Conservation (phyloP, 805 yeast genomes). For the Debaryomyces castellii region DNA sequence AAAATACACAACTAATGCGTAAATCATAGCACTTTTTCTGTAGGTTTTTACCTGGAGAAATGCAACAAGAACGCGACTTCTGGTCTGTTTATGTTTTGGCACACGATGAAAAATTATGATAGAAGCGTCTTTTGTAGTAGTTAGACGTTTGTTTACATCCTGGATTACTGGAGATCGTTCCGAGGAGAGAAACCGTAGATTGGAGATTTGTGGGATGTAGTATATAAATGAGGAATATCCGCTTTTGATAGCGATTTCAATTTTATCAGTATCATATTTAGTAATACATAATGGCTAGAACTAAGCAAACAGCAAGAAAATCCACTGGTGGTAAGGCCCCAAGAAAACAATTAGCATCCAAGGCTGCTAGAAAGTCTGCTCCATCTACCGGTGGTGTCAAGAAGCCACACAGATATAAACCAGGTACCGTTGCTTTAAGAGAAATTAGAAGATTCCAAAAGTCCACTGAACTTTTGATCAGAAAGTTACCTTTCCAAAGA, state of each 20-base stretch:
- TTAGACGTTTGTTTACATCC: not conserved
- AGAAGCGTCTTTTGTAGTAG: not conserved
- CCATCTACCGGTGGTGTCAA: constrained; percentile 48
- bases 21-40: not conserved
- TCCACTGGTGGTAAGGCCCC: constrained; percentile 51
- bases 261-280: not conserved
- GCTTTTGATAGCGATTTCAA: not conserved
- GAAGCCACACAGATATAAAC: constrained; percentile 51
- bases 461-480: constrained; percentile 46
- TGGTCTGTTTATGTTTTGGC: not conserved
- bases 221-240: not conserved
- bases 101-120: not conserved
- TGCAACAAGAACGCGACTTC: not conserved
- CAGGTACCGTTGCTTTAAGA: constrained; percentile 51
- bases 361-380: constrained; percentile 50
- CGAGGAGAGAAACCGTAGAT: not conserved
- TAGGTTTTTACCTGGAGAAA: not conserved
- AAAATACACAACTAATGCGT: not conserved
- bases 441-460: constrained; percentile 50
- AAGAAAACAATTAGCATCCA: constrained; percentile 49
- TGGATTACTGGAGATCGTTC: not conserved
- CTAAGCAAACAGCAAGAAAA: constrained; percentile 49
- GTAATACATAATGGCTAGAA: constrained; percentile 39
- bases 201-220: not conserved
- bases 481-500: constrained; percentile 50